Evolutionary conservation across 2,329 filamentous ascomycete genomes (phyloP), one percentile per base, ranked within the genome.

Genomic region (Zymoseptoria ardabiliae): DNA sequence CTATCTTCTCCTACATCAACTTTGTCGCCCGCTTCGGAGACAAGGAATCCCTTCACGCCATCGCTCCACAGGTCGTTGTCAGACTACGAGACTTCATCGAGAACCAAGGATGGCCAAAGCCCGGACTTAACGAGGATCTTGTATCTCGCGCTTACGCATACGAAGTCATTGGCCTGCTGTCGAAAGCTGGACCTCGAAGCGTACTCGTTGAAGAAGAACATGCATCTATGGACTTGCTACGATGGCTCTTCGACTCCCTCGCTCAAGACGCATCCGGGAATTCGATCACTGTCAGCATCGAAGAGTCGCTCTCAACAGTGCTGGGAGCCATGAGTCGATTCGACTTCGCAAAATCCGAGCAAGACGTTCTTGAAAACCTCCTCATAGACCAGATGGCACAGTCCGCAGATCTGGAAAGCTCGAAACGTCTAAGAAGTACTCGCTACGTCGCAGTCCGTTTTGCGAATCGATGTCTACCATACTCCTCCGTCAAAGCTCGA

Each of bases 391-490:
- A 91, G 52, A 73, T 74, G 69, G 63, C 65, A 13, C 66, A 65
- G n/a, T 74, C 72, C 1, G 67, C 62, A 10, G 65, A 71, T 50
- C 62, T 70, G 1, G 68, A 70, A 67, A 58, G 51, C 13, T 62
- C 67, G 35, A 65, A 65, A 63, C 70, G 61, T 41, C 50, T 71
- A n/a, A 82, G 88, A 65, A 92, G 88, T 68, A 88, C 89, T 35
- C 85, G 90, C 7, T 94, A 92, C 74, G 87, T 90, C 20, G 87
- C 87, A 22, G 86, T 94, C 7, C 89, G 94, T 59, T 97, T 93
- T 80, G 90, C 91, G 10, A 97, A 97, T 70, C 83, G 90, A 55
- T 96, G 91, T 68, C 78, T 99, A 4, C 84, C 88, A 0, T 97
- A 91, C 67, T 81, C 81, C 20, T 91, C 96, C 68, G 81, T 90